These are phyloP conservation scores for Geranium rotundifolium DNA, from an alignment of 345 rosid species.

Conservation along the genomic window DNA sequence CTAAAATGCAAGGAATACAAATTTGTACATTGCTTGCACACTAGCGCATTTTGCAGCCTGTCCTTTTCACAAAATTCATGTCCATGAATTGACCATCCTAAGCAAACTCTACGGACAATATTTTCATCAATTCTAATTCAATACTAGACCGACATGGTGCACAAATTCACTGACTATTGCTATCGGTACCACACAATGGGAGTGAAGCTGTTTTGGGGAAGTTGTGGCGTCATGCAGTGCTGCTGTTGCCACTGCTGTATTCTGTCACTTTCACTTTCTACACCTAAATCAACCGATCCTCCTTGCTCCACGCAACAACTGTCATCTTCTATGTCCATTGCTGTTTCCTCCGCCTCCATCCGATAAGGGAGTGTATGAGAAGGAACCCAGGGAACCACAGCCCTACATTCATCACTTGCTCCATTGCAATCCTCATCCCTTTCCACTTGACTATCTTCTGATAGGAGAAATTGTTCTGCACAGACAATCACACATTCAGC, in stretches of 20 bases:
- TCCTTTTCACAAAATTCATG: neutral
- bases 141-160: no score
- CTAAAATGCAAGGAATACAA: no score
- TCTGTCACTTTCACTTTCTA: slow-evolving; percentile 13
- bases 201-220: slow-evolving; percentile 26
- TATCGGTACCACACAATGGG: slow-evolving; percentile 48
- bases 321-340: slow-evolving; percentile 49
- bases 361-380: slow-evolving; percentile 16
- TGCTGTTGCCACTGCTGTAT: slow-evolving; percentile 37
- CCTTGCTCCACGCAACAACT: neutral
- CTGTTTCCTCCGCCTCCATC: slow-evolving; percentile 42
- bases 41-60: no score
- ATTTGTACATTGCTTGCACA: no score
- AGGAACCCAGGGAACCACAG: slow-evolving; percentile 57
- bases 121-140: no score
- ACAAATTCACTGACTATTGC: neutral
- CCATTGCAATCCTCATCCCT: neutral
- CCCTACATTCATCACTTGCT: slow-evolving; percentile 18
- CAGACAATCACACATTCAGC: neutral
- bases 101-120: neutral
- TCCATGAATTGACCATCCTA: neutral
- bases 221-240: slow-evolving; percentile 46
- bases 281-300: neutral
- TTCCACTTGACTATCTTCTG: neutral
- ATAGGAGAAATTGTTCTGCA: slow-evolving; percentile 29